Evolutionary conservation across 2,329 filamentous ascomycete genomes (phyloP).

Genomic region (Pseudogymnoascus sp.): DNA sequence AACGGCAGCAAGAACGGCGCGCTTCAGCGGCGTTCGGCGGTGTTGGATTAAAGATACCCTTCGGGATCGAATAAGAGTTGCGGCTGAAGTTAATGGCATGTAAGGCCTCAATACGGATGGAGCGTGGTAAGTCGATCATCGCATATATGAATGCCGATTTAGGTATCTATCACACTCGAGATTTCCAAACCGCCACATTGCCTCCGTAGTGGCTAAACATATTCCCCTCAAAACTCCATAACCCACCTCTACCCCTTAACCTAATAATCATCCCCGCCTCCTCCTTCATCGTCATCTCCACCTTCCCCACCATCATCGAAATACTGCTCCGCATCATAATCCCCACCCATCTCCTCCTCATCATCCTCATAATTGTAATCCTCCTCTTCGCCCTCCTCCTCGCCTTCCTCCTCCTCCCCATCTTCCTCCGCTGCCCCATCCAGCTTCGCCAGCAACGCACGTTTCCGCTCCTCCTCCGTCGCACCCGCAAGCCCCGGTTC

Average conservation of each 20-base stretch:
- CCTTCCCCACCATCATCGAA: slow-evolving; percentile 50
- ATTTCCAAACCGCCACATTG: not conserved
- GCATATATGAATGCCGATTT: not conserved
- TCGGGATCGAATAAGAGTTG: not conserved
- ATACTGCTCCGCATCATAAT: slow-evolving; percentile 58
- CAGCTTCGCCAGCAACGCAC: slow-evolving; percentile 23
- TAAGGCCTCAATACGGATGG: not conserved
- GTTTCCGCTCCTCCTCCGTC: slow-evolving; percentile 24
- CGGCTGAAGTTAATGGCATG: not conserved
- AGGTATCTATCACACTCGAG: not conserved
- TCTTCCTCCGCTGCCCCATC: slow-evolving; percentile 31
- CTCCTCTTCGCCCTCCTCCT: slow-evolving; percentile 31
- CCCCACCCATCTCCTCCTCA: slow-evolving; percentile 48
- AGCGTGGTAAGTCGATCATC: not conserved
- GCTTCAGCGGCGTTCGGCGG: no score
- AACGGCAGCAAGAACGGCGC: no score
- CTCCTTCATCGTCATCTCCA: slow-evolving; percentile 45
- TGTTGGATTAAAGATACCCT: not conserved
- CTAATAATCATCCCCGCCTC: slow-evolving; percentile 40
- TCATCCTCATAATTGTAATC: slow-evolving; percentile 53
- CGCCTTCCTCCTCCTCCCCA: slow-evolving; percentile 33
- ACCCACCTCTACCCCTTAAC: slow-evolving; percentile 11
- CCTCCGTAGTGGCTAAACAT: not conserved
- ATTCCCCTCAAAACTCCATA: not conserved
- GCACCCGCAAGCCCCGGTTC: slow-evolving; percentile 10